These are phyloP conservation scores for Gryganskiella cystojenkinii DNA, from an alignment of 192 early-diverging fungal species.

Conservation along the genomic window DNA sequence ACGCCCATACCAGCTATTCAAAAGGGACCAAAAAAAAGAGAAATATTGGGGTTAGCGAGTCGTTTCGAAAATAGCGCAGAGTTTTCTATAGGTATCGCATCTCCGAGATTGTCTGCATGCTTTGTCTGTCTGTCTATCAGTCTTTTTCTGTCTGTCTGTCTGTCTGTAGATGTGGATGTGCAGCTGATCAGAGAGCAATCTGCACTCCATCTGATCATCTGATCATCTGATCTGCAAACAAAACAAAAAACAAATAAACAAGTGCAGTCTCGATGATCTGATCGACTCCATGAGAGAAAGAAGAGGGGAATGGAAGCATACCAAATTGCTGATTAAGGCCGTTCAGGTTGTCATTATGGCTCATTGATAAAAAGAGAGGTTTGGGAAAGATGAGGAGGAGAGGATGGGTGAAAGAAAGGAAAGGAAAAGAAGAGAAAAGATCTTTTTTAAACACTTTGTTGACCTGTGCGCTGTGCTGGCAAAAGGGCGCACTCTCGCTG, in stretches of 20 bases:
- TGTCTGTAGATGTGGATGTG: neutral
- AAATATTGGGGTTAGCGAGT: neutral
- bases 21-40: neutral
- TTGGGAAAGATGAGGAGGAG: conserved; percentile 10
- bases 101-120: too few relatives aligned
- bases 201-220: neutral
- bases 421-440: conserved; percentile 18
- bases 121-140: too few relatives aligned
- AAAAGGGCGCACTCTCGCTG: too few relatives aligned
- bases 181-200: neutral
- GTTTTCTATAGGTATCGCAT: too few relatives aligned
- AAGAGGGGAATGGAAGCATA: conserved; percentile 41
- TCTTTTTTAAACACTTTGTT: too few relatives aligned
- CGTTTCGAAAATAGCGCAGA: neutral
- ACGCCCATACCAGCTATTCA: conserved; percentile 75
- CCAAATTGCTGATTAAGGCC: conserved; percentile 80
- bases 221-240: neutral
- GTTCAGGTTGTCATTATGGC: conserved; percentile 69
- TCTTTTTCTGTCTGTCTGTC: too few relatives aligned
- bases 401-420: conserved; percentile 6
- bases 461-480: too few relatives aligned
- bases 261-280: neutral
- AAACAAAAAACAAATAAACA: neutral
- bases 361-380: conserved; percentile 36
- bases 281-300: neutral